Base-by-base conservation (phyloP, 169 alveolate species). In the Babesia bovis region DNA sequence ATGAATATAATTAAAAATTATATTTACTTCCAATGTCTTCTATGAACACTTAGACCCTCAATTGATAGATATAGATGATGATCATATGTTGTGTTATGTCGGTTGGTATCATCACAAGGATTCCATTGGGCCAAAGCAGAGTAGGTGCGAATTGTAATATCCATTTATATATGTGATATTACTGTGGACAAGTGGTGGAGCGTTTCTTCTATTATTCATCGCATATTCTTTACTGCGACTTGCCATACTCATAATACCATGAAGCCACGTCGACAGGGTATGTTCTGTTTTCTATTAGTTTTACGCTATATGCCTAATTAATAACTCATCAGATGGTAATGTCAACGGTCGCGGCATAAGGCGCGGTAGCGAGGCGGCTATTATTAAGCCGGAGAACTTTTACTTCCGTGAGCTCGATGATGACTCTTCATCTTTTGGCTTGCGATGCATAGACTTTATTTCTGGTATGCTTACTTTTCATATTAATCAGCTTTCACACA, bases 321-420 rank as follows among this genome's bases (percentile, higher is more conserved):
- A 56, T 56, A 7, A 7, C 2, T 33, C 3, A 1, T 47, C 50
- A 63, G 73, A 63, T 47, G 19, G 73, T 60, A 51, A 49, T 23
- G 58, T 71, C 33, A 71, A 71, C 19, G 82, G 82, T 2, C 41
- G 69, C 40, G 82, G 82, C 26, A 71, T 71, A 21, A 59, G 59
- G 4, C 12, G 74, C 26, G 82, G 82, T 35, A 59, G 45, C 38
- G 82, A 71, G 82, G 82, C 60, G 26, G 82, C 82, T n/a, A 59
- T 71, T 36, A 69, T 71, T 2, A 57, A 55, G 35, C 66, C 32
- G 41, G 82, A 71, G 61, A 71, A 35, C 40, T 51, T 71, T 30
- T 55, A 71, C 42, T 60, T 71, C 61, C 59, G 65, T 10, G 82
- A 71, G 26, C 47, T 71, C n/a, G 82, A 71, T 60, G 33, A 49